Base-by-base conservation (phyloP, 805 yeast species). In the Hanseniaspora hatyaiensis region DNA sequence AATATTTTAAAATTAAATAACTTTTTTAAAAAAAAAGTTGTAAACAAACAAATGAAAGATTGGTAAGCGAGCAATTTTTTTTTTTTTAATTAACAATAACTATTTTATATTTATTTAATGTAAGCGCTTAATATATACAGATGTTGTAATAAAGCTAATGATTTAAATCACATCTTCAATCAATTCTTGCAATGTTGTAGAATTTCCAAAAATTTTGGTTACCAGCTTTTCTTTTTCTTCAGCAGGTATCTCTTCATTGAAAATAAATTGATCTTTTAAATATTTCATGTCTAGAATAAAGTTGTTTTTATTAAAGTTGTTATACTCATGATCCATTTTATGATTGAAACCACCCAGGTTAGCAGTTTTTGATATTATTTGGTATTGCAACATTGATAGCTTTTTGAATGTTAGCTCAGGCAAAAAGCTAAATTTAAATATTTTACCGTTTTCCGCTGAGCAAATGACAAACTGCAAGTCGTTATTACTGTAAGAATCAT, bases 281-380 rank as follows among this genome's bases (percentile, higher is more conserved):
- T 39, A 47, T 16, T 40, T 33, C 40, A 40, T 32, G 12, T 40
- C 44, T 20, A 47, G 30, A 40, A 40, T 40, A 19, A 24, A 40
- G 22, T 40, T 40, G 16, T 47, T 47, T 20, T 40, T 47, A 24
- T 40, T 40, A 16, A 45, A 45, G 51, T 20, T 74, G 61, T 34
- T 84, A 64, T 45, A 45, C 15, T 45, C 49, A 32, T 45, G 49
- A 55, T 80, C 80, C 69, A 76, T 66, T 52, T 74, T 71, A 2
- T 95, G 94, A 59, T 89, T 92, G 53, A 92, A 65, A 0, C 96
- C 96, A 43, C 82, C 79, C 50, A 67, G 63, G 52, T 82, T 87
- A 32, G 68, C 69, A 50, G 82, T 83, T 54, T 82, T 82, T 49
- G 88, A 96, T 31, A 73, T 72, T 43, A 92, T 65, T 56, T 87